Evolutionary conservation across 2,329 filamentous ascomycete genomes (phyloP).

Genomic region (Diaporthe citri): DNA sequence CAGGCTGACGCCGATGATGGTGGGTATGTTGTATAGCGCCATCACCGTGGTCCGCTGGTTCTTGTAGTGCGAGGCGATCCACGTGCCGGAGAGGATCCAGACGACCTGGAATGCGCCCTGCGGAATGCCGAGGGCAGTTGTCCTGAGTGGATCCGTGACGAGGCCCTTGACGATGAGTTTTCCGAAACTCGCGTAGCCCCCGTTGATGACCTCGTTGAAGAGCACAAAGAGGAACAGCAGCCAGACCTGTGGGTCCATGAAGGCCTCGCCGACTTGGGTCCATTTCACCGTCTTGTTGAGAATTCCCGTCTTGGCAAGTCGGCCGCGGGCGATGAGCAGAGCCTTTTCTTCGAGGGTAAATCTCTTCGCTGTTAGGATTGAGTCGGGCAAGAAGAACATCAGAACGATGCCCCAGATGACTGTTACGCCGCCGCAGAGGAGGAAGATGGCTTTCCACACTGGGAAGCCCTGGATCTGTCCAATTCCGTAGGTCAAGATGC

Average conservation of each 20-base stretch:
- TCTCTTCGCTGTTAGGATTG: constrained; percentile 55
- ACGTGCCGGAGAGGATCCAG: constrained; percentile 66
- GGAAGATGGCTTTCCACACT: constrained; percentile 59
- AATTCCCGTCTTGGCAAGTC: constrained; percentile 56
- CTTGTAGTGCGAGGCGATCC: constrained; percentile 61
- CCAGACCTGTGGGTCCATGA: constrained; percentile 59
- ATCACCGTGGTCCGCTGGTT: constrained; percentile 66
- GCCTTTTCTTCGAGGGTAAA: constrained; percentile 59
- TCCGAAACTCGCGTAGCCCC: constrained; percentile 66
- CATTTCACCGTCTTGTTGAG: constrained; percentile 61
- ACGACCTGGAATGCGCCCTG: constrained; percentile 66
- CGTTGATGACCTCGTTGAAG: constrained; percentile 66
- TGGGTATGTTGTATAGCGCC: constrained; percentile 64
- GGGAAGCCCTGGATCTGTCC: constrained; percentile 56
- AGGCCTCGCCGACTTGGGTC: constrained; percentile 61
- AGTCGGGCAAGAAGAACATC: constrained; percentile 57
- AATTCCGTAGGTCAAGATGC: constrained; percentile 53
- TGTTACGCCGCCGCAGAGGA: constrained; percentile 59
- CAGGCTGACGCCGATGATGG: constrained; percentile 60
- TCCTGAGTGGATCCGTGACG: constrained; percentile 56
- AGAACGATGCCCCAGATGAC: constrained; percentile 56
- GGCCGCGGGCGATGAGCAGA: constrained; percentile 54
- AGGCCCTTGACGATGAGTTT: constrained; percentile 68
- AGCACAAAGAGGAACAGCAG: constrained; percentile 59
- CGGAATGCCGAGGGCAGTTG: constrained; percentile 66